Base-by-base conservation (phyloP, 306 rosid species). In the Vigna radiata region DNA sequence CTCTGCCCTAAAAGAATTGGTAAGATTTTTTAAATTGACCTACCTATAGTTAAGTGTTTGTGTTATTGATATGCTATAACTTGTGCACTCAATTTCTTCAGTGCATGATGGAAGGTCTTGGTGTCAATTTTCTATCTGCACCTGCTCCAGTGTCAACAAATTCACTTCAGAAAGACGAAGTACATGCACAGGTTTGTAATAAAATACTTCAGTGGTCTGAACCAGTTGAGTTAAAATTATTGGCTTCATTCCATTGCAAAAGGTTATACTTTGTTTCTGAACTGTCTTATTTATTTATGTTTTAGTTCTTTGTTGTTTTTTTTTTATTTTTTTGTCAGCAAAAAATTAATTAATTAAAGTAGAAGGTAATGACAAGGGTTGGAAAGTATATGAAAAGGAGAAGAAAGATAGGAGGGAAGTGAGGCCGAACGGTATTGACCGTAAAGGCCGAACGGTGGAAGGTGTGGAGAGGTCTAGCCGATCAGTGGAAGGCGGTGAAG, bases 51-150 rank as follows among this genome's bases (percentile, higher is more conserved):
- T 37, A 17, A 33, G 48, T 18, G 49, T 53, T 53, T 48, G 71
- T 87, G 69, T 65, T 54, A 44, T 72, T 78, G 31, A 76, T 70
- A 37, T 84, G 73, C 31, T 65, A 29, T 73, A 37, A 27, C 65
- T 62, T 81, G 33, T 88, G 69, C 72, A 25, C 68, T 84, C n/a
- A 21, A 78, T 85, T 86, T 79, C 53, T 71, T 81, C 85, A 93
- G 98, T 93, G 98, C 83, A 77, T 76, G 84, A 75, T 83, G 79
- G 96, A 93, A 83, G 96, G 98, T 80, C 96, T 93, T 76, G 81
- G 84, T 70, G 79, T 91, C 59, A 86, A 62, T 83, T 93, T 89
- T 82, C 86, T 87, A 78, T 74, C 86, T 12, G 81, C 82, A 55
- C 86, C 90, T 47, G 85, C 86, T 73, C 86, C 89, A 58, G 87